These are phyloP conservation scores for Penicillium nordicum DNA, from an alignment of 2,329 filamentous ascomycete genomes.

Conservation along the genomic window DNA sequence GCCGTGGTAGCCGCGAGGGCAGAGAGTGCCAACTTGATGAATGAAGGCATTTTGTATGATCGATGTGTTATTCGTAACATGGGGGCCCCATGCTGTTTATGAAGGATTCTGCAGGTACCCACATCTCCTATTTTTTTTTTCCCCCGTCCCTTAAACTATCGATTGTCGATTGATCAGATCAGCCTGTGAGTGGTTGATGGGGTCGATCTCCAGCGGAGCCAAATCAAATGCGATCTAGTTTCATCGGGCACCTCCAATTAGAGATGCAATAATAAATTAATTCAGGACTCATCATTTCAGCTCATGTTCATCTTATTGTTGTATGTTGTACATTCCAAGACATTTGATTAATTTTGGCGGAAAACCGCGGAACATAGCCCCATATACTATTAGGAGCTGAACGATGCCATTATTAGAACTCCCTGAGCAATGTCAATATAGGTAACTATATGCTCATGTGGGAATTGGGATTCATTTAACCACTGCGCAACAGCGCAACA, in stretches of 20 bases:
- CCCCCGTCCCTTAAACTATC: slow-evolving; percentile 15
- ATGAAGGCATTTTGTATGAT: slow-evolving; percentile 17
- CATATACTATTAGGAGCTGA: not conserved
- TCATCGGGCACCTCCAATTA: not conserved
- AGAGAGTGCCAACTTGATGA: slow-evolving; percentile 13
- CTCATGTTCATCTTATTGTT: not conserved
- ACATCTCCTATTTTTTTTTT: slow-evolving; percentile 1
- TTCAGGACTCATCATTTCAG: slow-evolving; percentile 10
- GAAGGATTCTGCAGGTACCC: not conserved
- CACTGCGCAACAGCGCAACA: not conserved
- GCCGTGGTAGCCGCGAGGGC: slow-evolving; percentile 18
- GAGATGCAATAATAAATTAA: not conserved
- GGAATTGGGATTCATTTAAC: not conserved
- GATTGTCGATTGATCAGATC: slow-evolving; percentile 11
- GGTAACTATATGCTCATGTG: not conserved
- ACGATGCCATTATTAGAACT: not conserved
- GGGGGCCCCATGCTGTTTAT: not conserved
- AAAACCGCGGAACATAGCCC: not conserved
- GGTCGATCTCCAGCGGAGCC: not conserved
- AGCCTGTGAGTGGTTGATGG: slow-evolving; percentile 11
- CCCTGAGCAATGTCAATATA: not conserved
- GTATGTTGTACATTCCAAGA: not conserved
- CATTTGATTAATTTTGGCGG: not conserved
- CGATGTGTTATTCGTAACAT: not conserved
- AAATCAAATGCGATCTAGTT: not conserved